phyloP scores from a whole-genome alignment of 1,284 basidiomycete species.

The Coniferiporia weirii region DNA sequence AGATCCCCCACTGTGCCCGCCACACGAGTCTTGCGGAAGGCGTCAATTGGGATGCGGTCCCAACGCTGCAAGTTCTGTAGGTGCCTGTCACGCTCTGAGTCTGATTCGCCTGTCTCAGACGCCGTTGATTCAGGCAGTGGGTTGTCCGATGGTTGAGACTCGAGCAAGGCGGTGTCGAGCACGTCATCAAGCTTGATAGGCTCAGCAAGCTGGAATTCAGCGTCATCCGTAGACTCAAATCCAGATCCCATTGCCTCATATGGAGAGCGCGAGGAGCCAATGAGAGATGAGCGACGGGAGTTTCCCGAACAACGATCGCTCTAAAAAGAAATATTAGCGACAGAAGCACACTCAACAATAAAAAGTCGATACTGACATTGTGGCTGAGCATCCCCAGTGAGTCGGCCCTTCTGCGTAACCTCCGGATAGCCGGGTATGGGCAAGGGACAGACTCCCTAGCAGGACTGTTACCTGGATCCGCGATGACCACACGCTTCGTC shows the following conservation, averaged over 20 bases:
- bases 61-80: constrained; percentile 49
- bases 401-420: constrained; percentile 15
- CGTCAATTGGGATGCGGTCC: constrained; percentile 69
- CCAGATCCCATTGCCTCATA: constrained; percentile 25
- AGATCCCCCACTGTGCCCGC: constrained; percentile 32
- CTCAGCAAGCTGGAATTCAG: constrained; percentile 36
- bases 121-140: constrained; percentile 20
- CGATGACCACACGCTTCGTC: constrained; percentile 44
- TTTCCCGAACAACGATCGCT: constrained; percentile 26
- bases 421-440: constrained; percentile 45
- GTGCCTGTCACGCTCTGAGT: constrained; percentile 23
- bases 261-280: constrained; percentile 21
- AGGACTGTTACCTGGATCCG: constrained; percentile 32
- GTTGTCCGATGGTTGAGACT: constrained; percentile 43
- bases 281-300: constrained; percentile 24
- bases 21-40: constrained; percentile 64
- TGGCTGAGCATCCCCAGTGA: constrained; percentile 20
- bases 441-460: constrained; percentile 50
- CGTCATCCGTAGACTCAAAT: constrained; percentile 29
- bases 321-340: constrained; percentile 26
- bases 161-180: constrained; percentile 67
- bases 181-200: constrained; percentile 74
- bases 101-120: constrained; percentile 27
- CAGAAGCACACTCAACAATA: constrained; percentile 2
- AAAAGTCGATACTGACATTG: constrained; percentile 16